Conservation (phyloP, 352 stramenopile species). For the Saprolegnia parasitica region DNA sequence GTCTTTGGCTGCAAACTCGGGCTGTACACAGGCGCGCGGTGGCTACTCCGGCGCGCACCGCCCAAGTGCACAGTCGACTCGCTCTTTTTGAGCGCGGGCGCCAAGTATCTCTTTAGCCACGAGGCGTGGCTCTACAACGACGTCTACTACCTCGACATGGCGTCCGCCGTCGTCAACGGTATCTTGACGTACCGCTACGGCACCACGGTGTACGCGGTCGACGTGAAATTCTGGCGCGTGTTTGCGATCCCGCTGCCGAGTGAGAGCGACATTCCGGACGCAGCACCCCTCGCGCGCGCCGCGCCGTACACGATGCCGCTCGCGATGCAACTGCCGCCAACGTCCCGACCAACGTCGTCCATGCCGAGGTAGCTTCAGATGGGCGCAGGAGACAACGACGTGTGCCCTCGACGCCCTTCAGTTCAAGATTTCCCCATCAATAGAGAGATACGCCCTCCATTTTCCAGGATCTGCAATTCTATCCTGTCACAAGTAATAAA, state of each 20-base stretch:
- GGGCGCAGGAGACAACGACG: too few species aligned
- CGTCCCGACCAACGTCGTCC: too few species aligned
- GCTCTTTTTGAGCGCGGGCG: not conserved
- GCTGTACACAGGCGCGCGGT: not conserved
- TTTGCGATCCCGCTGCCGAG: not conserved
- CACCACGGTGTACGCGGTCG: not conserved
- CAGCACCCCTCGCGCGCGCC: not conserved
- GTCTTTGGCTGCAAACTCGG: not conserved
- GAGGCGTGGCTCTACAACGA: not conserved
- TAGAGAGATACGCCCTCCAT: too few species aligned
- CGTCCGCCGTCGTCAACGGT: slow-evolving; percentile 10
- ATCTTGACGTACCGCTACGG: not conserved
- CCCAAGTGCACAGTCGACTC: not conserved
- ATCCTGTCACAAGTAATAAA: too few species aligned
- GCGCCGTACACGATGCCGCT: not conserved
- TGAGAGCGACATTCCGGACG: not conserved
- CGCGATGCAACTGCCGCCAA: not conserved
- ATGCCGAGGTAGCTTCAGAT: too few species aligned
- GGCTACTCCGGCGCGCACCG: not conserved
- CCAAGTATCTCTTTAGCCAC: slow-evolving; percentile 18
- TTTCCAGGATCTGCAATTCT: too few species aligned
- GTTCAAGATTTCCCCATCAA: too few species aligned
- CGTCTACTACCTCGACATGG: not conserved
- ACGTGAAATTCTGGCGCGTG: slow-evolving; percentile 12
- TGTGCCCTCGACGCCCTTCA: too few species aligned